These are phyloP conservation scores for Hericium erinaceus DNA, from an alignment of 768 basidiomycete genomes.

Conservation along the genomic window DNA sequence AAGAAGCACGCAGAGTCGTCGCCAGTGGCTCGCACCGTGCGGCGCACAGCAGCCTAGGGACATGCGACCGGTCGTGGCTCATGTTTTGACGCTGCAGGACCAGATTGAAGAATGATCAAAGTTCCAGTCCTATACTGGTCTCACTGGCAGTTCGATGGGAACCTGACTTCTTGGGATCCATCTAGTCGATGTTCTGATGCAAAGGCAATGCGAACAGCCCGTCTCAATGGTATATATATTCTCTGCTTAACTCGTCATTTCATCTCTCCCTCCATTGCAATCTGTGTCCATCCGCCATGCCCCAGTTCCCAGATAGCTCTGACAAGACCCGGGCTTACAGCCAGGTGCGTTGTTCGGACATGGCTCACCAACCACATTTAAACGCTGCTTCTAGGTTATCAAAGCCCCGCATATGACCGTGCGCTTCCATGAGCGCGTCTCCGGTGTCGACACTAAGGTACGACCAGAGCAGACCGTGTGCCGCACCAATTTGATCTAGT, in stretches of 20 bases:
- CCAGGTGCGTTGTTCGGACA: slow-evolving; percentile 20
- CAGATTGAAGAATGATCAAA: too few species aligned
- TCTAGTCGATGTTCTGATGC: not conserved
- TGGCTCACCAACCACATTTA: not conserved
- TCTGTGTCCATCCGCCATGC: slow-evolving; percentile 23
- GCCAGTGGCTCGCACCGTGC: too few species aligned
- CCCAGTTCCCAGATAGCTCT: slow-evolving; percentile 32
- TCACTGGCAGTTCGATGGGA: too few species aligned
- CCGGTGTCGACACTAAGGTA: slow-evolving; percentile 56
- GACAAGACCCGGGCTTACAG: slow-evolving; percentile 34
- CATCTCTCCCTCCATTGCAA: not conserved
- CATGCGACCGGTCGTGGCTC: too few species aligned
- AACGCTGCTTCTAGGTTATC: slow-evolving; percentile 26
- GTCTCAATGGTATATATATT: not conserved
- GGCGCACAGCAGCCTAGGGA: too few species aligned
- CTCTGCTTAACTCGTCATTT: not conserved
- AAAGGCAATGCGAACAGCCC: not conserved
- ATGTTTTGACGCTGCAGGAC: too few species aligned
- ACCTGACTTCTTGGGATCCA: not conserved
- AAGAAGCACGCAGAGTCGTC: too few species aligned
- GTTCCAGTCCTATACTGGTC: too few species aligned
- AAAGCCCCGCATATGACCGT: slow-evolving; percentile 46
- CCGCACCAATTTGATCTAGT: not conserved
- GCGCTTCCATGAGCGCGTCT: slow-evolving; percentile 58
- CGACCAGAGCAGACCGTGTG: not conserved